Conservation (phyloP, 2,329 filamentous ascomycete species). For the Torrubiella hemipterigena region DNA sequence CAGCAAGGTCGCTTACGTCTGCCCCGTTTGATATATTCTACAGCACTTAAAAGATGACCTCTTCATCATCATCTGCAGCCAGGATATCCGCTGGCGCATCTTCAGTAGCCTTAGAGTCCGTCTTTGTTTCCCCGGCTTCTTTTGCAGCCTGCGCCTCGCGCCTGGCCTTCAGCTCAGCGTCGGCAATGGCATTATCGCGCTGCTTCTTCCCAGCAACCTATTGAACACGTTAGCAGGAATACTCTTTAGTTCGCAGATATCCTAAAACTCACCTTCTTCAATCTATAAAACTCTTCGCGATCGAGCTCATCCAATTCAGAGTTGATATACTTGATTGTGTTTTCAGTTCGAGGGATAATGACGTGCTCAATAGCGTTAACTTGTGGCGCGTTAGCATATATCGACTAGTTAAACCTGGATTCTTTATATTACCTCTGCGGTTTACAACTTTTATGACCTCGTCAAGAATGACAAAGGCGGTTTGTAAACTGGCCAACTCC, state of each 20-base stretch:
- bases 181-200: slow-evolving; percentile 57
- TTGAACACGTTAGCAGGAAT: background rate
- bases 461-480: slow-evolving; percentile 93
- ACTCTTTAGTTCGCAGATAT: background rate
- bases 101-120: too few species aligned
- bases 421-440: slow-evolving; percentile 56
- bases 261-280: slow-evolving; percentile 58
- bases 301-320: slow-evolving; percentile 96
- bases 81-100: slow-evolving; percentile 51
- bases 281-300: slow-evolving; percentile 91
- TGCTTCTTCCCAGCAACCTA: slow-evolving; percentile 72
- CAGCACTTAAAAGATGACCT: slow-evolving; percentile 68
- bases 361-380: slow-evolving; percentile 96
- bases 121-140: slow-evolving; percentile 17
- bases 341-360: slow-evolving; percentile 95
- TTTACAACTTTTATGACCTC: slow-evolving; percentile 99
- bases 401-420: slow-evolving; percentile 9
- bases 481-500: slow-evolving; percentile 88
- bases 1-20: too few species aligned
- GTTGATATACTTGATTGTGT: slow-evolving; percentile 99
- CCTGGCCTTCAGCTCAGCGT: slow-evolving; percentile 66
- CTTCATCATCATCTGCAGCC: slow-evolving; percentile 65
- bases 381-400: slow-evolving; percentile 17
- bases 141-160: slow-evolving; percentile 36
- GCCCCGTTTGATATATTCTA: too few species aligned